These are phyloP conservation scores for Fusarium pseudocircinatum DNA, from an alignment of 2,329 filamentous ascomycete species.

Conservation along the genomic window DNA sequence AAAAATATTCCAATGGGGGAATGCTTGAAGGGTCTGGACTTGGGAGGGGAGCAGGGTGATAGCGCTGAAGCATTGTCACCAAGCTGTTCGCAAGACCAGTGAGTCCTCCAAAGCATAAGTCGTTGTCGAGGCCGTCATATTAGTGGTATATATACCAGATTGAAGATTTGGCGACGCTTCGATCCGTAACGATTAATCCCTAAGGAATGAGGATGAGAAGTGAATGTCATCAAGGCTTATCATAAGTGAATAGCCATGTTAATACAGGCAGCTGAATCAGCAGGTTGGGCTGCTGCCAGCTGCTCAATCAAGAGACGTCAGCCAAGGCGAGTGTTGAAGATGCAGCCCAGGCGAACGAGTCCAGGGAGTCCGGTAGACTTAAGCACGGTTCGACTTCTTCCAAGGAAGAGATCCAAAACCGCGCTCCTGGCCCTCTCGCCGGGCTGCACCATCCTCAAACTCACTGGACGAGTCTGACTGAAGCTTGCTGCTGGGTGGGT, in stretches of 20 bases:
- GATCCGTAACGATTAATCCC: background rate
- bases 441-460: constrained; percentile 69
- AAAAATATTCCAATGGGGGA: constrained; percentile 7
- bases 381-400: constrained; percentile 45
- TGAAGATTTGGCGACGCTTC: background rate
- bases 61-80: constrained; percentile 65
- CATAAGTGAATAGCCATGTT: constrained; percentile 4
- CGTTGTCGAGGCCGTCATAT: constrained; percentile 48
- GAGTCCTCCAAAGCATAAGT: constrained; percentile 51
- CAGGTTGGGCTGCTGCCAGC: constrained; percentile 52
- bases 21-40: constrained; percentile 4
- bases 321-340: constrained; percentile 46
- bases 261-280: constrained; percentile 33
- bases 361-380: constrained; percentile 9
- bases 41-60: constrained; percentile 46
- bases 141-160: background rate
- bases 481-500: constrained; percentile 60
- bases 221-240: constrained; percentile 21
- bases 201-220: constrained; percentile 16
- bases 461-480: constrained; percentile 53
- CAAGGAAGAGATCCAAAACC: constrained; percentile 61
- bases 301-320: constrained; percentile 11
- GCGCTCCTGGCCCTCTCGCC: constrained; percentile 65
- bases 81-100: constrained; percentile 38
- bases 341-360: constrained; percentile 20